Conservation (phyloP, 768 basidiomycete genomes). For the Cyclocybe cylindracea region DNA sequence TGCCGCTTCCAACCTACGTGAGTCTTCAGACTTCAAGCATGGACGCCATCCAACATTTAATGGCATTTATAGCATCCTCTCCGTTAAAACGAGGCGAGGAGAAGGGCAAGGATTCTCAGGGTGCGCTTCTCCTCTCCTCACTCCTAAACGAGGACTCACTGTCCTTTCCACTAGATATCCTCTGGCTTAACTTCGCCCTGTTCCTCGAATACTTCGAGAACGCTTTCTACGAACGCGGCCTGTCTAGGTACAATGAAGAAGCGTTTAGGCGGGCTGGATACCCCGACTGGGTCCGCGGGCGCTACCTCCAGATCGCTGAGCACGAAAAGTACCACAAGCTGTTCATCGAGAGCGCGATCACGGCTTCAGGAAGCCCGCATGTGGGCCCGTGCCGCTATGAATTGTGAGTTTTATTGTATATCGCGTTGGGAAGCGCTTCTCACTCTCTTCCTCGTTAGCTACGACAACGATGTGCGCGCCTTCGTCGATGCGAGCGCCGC, state of each 20-base stretch:
- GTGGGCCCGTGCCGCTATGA: conserved; percentile 59
- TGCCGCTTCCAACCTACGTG: neutral
- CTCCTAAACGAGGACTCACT: neutral
- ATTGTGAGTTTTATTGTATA: conserved; percentile 42
- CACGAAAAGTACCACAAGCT: conserved; percentile 53
- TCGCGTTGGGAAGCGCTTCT: neutral
- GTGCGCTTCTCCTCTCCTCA: neutral
- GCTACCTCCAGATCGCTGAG: conserved; percentile 50
- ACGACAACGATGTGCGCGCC: conserved; percentile 43
- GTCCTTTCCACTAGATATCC: conserved; percentile 19
- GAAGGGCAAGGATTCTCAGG: neutral
- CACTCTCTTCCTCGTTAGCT: conserved; percentile 12
- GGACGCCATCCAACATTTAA: neutral
- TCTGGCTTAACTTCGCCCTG: conserved; percentile 47
- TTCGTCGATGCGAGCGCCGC: conserved; percentile 53
- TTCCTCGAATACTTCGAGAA: conserved; percentile 49
- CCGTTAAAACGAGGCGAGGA: neutral
- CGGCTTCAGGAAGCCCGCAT: conserved; percentile 36
- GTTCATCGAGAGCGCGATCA: conserved; percentile 40
- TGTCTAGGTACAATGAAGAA: conserved; percentile 44
- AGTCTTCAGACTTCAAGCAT: too few relatives aligned
- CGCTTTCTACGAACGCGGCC: conserved; percentile 43
- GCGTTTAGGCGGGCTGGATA: conserved; percentile 52
- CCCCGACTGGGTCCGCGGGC: conserved; percentile 46
- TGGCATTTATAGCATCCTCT: neutral